These are phyloP conservation scores for Aureobasidium pullulans DNA, from an alignment of 2,329 filamentous ascomycete species.

Conservation along the genomic window DNA sequence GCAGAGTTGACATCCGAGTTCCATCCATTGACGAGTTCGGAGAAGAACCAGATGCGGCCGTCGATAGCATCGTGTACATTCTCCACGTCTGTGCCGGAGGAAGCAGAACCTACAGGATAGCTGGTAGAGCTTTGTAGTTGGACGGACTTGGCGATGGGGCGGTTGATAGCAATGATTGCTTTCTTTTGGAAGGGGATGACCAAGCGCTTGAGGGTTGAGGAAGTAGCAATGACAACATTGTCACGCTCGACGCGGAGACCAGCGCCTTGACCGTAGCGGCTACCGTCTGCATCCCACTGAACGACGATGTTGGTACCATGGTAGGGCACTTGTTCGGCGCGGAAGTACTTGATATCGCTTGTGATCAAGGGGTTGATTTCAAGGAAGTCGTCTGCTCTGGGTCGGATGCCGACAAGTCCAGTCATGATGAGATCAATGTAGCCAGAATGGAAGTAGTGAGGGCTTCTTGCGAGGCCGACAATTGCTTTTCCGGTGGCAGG, in stretches of 20 bases:
- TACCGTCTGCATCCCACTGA: conserved; percentile 34
- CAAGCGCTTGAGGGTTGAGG: conserved; percentile 23
- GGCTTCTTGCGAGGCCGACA: conserved; percentile 36
- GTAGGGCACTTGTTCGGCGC: conserved; percentile 35
- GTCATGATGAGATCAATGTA: conserved; percentile 36
- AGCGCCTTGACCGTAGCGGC: conserved; percentile 23
- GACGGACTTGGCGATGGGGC: conserved; percentile 30
- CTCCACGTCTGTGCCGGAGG: conserved; percentile 21
- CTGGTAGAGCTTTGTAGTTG: conserved; percentile 25
- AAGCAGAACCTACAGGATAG: conserved; percentile 29
- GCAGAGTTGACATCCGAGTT: conserved; percentile 26
- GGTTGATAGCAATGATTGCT: conserved; percentile 23
- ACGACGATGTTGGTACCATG: conserved; percentile 36
- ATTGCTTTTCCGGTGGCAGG: conserved; percentile 35
- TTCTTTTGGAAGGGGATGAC: conserved; percentile 19
- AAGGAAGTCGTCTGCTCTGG: conserved; percentile 31
- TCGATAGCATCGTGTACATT: conserved; percentile 33
- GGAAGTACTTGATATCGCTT: conserved; percentile 34
- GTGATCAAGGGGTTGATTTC: conserved; percentile 35
- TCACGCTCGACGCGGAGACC: conserved; percentile 32
- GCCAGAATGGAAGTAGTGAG: conserved; percentile 41
- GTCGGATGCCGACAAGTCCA: conserved; percentile 36
- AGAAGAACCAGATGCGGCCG: conserved; percentile 35
- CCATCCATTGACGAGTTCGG: conserved; percentile 34
- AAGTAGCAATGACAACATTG: conserved; percentile 27